A percentile compares a stretch with the other conserved stretches of the same genome.
Evolutionary conservation across 2,329 filamentous ascomycete genomes (phyloP).

Genomic region (Ascochyta lentis): DNA sequence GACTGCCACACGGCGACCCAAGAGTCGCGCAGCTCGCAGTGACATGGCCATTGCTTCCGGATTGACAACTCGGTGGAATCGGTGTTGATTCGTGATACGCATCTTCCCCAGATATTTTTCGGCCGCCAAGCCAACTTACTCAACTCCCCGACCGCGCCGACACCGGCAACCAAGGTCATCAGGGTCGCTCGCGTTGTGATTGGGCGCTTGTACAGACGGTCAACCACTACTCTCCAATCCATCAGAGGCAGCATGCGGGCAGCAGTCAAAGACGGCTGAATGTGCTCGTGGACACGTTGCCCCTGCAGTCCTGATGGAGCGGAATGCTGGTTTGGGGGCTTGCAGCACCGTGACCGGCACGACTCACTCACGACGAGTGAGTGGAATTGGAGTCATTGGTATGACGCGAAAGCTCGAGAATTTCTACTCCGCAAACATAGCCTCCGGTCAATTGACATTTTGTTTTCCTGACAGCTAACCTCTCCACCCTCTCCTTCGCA

Average conservation of each 20-base stretch:
- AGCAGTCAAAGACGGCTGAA: constrained; percentile 8
- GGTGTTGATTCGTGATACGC: constrained; percentile 25
- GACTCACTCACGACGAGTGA: constrained; percentile 11
- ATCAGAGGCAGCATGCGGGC: constrained; percentile 17
- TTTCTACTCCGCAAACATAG: constrained; percentile 22
- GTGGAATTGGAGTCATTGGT: constrained; percentile 35
- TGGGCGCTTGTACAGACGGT: constrained; percentile 27
- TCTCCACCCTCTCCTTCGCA: constrained; percentile 11
- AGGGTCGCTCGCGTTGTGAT: constrained; percentile 31
- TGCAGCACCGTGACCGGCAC: constrained; percentile 31
- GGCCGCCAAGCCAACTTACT: constrained; percentile 26
- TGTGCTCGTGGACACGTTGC: constrained; percentile 4
- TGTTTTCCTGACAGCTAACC: constrained; percentile 9
- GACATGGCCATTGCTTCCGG: constrained; percentile 46
- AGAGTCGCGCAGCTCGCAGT: constrained; percentile 42
- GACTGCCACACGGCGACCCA: constrained; percentile 39
- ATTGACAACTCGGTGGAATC: constrained; percentile 19
- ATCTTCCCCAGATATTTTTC: constrained; percentile 32
- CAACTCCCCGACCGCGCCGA: constrained; percentile 32
- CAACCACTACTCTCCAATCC: constrained; percentile 33
- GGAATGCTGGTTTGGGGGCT: constrained; percentile 12
- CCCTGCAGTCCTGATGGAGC: constrained; percentile 1
- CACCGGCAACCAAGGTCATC: constrained; percentile 41
- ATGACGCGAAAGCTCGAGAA: constrained; percentile 34
- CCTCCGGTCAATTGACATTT: constrained; percentile 7